Evolutionary conservation across 1,284 basidiomycete genomes (phyloP), one percentile per base, ranked within the genome.

Genomic region (Heterobasidion occidentale): DNA sequence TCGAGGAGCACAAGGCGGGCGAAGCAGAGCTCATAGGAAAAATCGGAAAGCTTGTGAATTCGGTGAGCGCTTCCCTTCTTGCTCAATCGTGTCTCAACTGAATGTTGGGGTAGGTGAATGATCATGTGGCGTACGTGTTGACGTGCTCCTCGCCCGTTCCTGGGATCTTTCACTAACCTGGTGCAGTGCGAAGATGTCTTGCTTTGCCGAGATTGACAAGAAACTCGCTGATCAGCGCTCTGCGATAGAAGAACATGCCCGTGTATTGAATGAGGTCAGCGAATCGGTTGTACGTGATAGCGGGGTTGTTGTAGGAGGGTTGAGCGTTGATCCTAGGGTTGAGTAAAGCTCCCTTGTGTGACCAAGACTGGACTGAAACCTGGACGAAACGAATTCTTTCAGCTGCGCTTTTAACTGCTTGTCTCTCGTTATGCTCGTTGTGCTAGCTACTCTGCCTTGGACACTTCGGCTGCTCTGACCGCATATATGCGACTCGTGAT

Each of bases 1-100:
- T 52, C 42, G 59, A 60, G 19, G 59, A 60, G 47, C 60, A 58
- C 59, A 38, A 58, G 4, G 52, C 45, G 8, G 59, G 58, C n/a
- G 59, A 48, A 1, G 52, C 52, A 34, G 59, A 60, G 15, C 46
- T 60, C n/a, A 46, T 53, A 27, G 15, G 7, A 19, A 60, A 57
- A 42, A 60, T 60, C 14, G 52, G 34, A 4, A 55, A 60, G n/a
- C 44, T 60, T n/a, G 27, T 60, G 15, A 59, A 60, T 27, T 47
- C 57, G 45, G 59, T 60, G 27, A 17, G 58, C 52, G 35, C 27
- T 36, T 19, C 9, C 51, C 9, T 35, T 45, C 33, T 38, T 51
- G 5, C 36, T 11, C 34, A 1, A n/a, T 51, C 45, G 5, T 47
- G 38, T 46, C 9, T 36, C 17, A 17, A 15, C 19, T n/a, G 8